Base-by-base conservation (phyloP, 2,329 filamentous ascomycete genomes). In the Apiospora kogelbergensis region DNA sequence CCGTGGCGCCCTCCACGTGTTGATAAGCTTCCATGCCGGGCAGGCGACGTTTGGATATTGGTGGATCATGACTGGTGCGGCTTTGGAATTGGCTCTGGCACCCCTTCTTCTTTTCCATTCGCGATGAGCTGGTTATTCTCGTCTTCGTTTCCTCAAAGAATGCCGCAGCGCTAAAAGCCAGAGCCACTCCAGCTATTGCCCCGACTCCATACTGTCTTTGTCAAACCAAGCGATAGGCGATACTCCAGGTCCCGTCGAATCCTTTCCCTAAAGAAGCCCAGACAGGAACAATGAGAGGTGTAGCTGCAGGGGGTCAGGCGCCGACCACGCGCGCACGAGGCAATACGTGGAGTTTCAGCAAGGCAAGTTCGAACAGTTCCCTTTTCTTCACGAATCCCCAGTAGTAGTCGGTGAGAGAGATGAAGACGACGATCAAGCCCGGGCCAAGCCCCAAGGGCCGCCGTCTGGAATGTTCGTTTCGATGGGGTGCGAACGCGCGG, bases 281-380 rank as follows among this genome's bases (percentile, higher is more conserved):
- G 37, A n/a, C 6, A 37, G 53, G 15, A 33, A 37, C n/a, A 37
- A 80, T 79, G 76, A 77, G 73, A 70, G 79, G 80, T 63, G 76
- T 82, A 66, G 74, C 76, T 66, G 80, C 81, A 68, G 80, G 79
- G 66, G 75, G 78, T 66, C 77, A 78, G 42, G 77, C 75, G 67
- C 74, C 76, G 42, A 72, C 72, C 64, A 76, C 76, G 57, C 74
- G 79, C 71, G 70, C 75, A 67, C 74, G 78, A 66, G 76, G 74
- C 67, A 80, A 83, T 65, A 83, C 81, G 15, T 83, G 79, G 78
- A 82, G 76, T 72, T 81, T 83, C 68, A 81, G 81, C 68, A 73
- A 71, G 71, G 74, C 73, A 70, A 46, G 68, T 22, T 65, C 26
- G 22, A 42, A n/a, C 17, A 30, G 41, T 65, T 45, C 30, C 53